These are phyloP conservation scores for Phoenix roebelenii DNA, from an alignment of 176 grass and related monocot genomes.

Conservation along the genomic window DNA sequence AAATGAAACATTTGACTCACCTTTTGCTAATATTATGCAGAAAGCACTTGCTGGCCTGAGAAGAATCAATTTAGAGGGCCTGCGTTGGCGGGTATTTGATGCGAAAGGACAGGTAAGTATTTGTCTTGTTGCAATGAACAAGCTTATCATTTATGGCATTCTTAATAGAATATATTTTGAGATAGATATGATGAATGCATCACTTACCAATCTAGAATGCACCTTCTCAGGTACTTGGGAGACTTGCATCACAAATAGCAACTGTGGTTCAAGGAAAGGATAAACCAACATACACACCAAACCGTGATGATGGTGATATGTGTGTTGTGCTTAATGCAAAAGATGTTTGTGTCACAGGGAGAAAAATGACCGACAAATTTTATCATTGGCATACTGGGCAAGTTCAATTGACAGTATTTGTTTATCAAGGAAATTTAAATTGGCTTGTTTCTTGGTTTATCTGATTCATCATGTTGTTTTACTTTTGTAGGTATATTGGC, in stretches of 20 bases:
- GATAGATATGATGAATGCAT: no score
- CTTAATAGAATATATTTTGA: no score
- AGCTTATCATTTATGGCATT: no score
- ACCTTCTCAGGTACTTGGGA: constrained; percentile 62
- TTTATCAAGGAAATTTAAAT: not conserved
- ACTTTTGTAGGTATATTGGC: constrained; percentile 58
- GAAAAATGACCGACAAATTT: constrained; percentile 91
- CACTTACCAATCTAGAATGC: not conserved
- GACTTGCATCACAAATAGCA: constrained; percentile 77
- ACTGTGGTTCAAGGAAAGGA: constrained; percentile 91
- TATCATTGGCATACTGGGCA: constrained; percentile 96
- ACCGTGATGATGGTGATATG: constrained; percentile 93
- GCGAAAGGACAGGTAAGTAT: constrained; percentile 73
- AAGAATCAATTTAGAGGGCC: constrained; percentile 82
- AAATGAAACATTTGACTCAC: no score
- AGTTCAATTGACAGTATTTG: constrained; percentile 7
- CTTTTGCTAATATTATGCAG: constrained; percentile 13
- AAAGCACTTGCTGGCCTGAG: constrained; percentile 94
- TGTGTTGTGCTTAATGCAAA: constrained; percentile 92
- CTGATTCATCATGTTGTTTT: constrained; percentile 5
- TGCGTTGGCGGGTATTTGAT: constrained; percentile 94
- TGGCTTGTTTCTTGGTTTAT: not conserved
- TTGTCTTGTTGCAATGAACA: not conserved
- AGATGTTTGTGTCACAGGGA: constrained; percentile 74
- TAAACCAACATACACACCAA: constrained; percentile 79